Base-by-base conservation (phyloP, 345 rosid genomes). In the Brassica nigra region DNA sequence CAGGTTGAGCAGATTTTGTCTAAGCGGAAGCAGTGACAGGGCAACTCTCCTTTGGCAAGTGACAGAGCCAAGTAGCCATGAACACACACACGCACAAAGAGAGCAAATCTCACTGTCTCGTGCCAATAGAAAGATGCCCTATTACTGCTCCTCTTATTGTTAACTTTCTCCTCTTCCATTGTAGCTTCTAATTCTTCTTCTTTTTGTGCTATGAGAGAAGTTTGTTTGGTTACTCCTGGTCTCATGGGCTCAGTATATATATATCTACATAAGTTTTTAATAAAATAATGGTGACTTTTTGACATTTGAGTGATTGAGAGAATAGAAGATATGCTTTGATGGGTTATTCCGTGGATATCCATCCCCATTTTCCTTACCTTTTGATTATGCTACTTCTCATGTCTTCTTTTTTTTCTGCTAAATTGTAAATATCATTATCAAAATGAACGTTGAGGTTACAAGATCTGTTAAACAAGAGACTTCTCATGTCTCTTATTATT, bases 41-140 rank as follows among this genome's bases (percentile, higher is more conserved):
- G 83, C 79, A 74, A 80, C 83, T 80, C 83, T 80, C 83, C 83
- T 80, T 80, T 80, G 83, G 83, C 83, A 80, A 74, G 66, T 4
- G 58, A 80, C 75, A 62, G 20, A 79, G 70, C 70, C 18, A 79
- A 74, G 16, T 15, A 47, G 34, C 15, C 61, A 62, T 20, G 52
- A 64, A 52, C 58, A 52, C 20, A 47, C 55, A 47, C 55, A 47
- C 55, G 14, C 55, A 47, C 2, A 14, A 23, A 74, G 1, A 33
- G 71, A 47, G 55, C n/a, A 47, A 14, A 47, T 47, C 55, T 47
- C 65, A 52, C 6, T 74, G 49, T 80, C 75, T 47, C 75, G 4
- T 80, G 83, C 83, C 79, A 80, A 80, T 74, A 74, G 83, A 80
- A 69, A 80, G 83, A 80, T 74, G 83, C 83, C 83, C 83, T 80